Evolutionary conservation across 176 grass and related monocot species (phyloP), one percentile per base, ranked within the genome.

Genomic region (Phyllostachys edulis): DNA sequence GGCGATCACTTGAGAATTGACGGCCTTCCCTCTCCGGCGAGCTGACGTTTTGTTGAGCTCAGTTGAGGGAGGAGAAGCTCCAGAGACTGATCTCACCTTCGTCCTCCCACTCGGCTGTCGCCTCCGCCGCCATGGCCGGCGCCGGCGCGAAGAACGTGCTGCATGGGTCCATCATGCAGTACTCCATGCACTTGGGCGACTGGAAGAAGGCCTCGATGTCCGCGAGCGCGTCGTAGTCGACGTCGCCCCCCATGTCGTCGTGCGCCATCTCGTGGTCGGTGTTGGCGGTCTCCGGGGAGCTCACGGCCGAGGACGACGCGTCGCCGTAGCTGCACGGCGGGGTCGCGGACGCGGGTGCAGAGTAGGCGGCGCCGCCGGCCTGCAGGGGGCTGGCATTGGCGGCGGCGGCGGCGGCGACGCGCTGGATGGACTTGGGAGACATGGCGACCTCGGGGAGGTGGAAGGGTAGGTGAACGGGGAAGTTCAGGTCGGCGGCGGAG

Each of bases 391-490:
- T 84, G 80, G 79, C 85, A 87, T 84, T 89, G 50, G 94, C 92
- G 3, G 92, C 88, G 3, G 94, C 94, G 0, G 88, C 94, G 0
- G 94, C 92, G 24, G 94, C 94, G 67, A 94, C 57, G 57, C 88
- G 79, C 70, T 97, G 94, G 86, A 97, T 97, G 78, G 94, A 94
- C 91, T 97, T 97, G 61, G 95, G 95, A n/a, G 95, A 98, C 92
- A 98, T 93, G 87, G 86, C 81, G 40, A 76, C 85, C 24, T 81
- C 81, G 39, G 95, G 86, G 37, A 97, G 40, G 84, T 90, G 89
- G 87, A 87, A 89, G 11, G 90, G 95, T 23, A 90, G 81, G 76
- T 88, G 80, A 21, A 90, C 82, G 38, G 95, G 95, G 84, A 98
- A 98, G 66, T 98, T 98, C 76, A 98, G 82, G 76, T 90, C 88